Evolutionary conservation across 2,329 filamentous ascomycete genomes (phyloP), one percentile per base, ranked within the genome.

Genomic region (Teratosphaeriaceae sp.): DNA sequence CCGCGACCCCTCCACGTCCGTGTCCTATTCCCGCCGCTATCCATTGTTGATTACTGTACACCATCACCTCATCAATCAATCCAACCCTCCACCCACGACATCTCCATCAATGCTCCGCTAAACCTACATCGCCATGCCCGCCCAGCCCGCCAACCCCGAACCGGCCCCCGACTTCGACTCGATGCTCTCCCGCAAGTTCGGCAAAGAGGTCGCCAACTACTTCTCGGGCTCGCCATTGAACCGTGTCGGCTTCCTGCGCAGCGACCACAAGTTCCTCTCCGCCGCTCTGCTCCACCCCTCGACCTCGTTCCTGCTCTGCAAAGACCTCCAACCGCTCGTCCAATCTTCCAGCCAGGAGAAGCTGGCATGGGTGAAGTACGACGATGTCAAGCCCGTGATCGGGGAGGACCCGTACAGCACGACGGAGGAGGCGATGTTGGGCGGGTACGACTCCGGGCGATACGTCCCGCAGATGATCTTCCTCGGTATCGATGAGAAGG

Each of bases 121-220:
- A 35, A 23, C n/a, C 26, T 8, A 26, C 38, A 31, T 24, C 31
- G n/a, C 38, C 15, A 31, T 41, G 20, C 27, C 35, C 23, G 45
- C 26, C 16, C 57, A 59, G 52, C 72, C 72, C 36, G 65, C 68
- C 42, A 69, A 80, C 41, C 79, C 79, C 21, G 69, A 72, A 51
- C 78, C 79, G 40, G 74, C 75, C 27, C 64, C 72, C 44, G 68
- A 74, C 49, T 65, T 76, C 54, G 78, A 82, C 60, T 79, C 78
- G 27, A 87, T 88, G 80, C 72, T 92, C 57, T 79, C 80, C 54
- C 73, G 78, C 46, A 86, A 82, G 60, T 90, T 88, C 66, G 86
- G 86, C 64, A 81, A 78, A 53, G 86, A 90, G 66, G 73, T 86
- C 48, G 76, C 82, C 60, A 92, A 90, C 67, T 92, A 92, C 76